Conservation (phyloP, 2,329 filamentous ascomycete species). For the Calonectria ilicicola region DNA sequence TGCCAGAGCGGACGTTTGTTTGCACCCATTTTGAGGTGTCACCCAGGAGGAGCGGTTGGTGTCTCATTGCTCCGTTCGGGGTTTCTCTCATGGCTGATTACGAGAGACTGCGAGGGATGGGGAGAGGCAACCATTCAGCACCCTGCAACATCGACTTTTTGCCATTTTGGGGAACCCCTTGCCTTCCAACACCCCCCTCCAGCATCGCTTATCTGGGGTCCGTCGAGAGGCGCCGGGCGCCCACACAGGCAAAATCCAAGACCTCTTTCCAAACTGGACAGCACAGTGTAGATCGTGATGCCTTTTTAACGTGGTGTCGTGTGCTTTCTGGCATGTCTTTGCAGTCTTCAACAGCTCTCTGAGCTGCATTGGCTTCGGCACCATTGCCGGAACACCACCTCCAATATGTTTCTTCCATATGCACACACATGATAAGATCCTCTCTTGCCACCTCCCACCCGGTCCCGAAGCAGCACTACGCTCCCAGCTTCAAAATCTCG, state of each 20-base stretch:
- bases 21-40: not conserved
- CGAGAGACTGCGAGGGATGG: constrained; percentile 24
- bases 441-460: not conserved
- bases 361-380: not conserved
- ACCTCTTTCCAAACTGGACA: not conserved
- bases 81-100: constrained; percentile 6
- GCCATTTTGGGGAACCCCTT: constrained; percentile 27
- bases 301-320: not conserved
- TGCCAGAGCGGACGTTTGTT: constrained; percentile 15
- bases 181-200: not conserved
- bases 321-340: not conserved
- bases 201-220: not conserved
- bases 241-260: not conserved
- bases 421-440: not conserved
- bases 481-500: not conserved
- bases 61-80: constrained; percentile 28
- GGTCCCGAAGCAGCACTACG: not conserved
- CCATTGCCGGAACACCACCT: not conserved
- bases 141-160: constrained; percentile 16
- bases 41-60: constrained; percentile 22
- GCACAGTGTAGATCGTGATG: not conserved
- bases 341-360: not conserved
- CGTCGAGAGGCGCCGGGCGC: not conserved
- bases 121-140: constrained; percentile 8
- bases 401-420: not conserved